Percentiles rank a stretch among this genome's conserved stretches.
Conservation (phyloP, 2,329 filamentous ascomycete genomes). For the Nemania serpens region DNA sequence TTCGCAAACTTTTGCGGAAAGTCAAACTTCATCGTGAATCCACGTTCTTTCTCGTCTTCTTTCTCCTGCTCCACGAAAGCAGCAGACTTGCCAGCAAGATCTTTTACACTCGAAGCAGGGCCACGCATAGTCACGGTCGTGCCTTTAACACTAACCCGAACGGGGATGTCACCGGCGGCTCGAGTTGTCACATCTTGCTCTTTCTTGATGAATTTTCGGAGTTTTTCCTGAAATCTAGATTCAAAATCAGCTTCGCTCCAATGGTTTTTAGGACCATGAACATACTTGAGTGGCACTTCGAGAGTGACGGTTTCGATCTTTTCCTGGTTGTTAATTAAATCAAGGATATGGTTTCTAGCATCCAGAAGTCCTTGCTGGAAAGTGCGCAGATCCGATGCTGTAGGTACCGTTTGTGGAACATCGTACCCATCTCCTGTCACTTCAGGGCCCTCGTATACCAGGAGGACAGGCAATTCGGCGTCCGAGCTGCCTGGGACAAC, state of each 20-base stretch:
- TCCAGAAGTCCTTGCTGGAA: constrained; percentile 62
- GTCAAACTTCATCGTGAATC: constrained; percentile 83
- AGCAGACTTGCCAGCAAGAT: constrained; percentile 72
- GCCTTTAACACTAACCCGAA: constrained; percentile 63
- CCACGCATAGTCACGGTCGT: constrained; percentile 75
- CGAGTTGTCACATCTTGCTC: constrained; percentile 60
- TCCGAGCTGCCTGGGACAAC: constrained; percentile 70
- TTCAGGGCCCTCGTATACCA: constrained; percentile 74
- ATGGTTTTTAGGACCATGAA: constrained; percentile 1
- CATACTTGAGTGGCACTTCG: constrained; percentile 63
- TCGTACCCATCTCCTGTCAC: constrained; percentile 54
- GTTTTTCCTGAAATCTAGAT: constrained; percentile 63
- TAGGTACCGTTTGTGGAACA: constrained; percentile 59
- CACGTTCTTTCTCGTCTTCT: constrained; percentile 90
- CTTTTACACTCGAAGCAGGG: constrained; percentile 72
- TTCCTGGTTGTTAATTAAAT: constrained; percentile 64
- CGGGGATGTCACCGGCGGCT: constrained; percentile 61
- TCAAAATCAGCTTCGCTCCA: constrained; percentile 36
- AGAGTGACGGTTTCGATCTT: constrained; percentile 54
- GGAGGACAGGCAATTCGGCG: constrained; percentile 64
- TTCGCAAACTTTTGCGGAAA: constrained; percentile 96
- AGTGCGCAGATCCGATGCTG: constrained; percentile 52
- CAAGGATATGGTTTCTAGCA: constrained; percentile 61
- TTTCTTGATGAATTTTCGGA: constrained; percentile 66
- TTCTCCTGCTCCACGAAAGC: constrained; percentile 86